phyloP scores from a whole-genome alignment of 192 early-diverging fungal genomes.

The Podila epicladia region DNA sequence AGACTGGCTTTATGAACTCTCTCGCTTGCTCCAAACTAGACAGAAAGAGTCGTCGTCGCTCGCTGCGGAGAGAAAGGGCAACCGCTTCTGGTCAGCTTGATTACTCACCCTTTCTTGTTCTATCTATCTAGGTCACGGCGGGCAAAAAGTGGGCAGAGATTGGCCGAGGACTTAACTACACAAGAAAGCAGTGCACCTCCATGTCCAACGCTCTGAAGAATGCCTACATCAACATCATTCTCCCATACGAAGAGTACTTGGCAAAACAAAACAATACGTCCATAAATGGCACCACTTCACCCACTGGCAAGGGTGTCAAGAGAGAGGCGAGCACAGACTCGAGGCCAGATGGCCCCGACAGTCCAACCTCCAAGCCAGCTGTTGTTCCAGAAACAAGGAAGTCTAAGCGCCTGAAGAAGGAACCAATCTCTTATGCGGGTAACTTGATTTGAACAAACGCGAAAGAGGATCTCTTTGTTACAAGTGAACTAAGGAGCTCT shows the following conservation, averaged over 20 bases:
- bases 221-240: conserved; percentile 67
- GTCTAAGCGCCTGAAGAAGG: conserved; percentile 47
- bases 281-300: not conserved
- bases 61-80: no score
- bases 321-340: conserved; percentile 35
- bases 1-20: no score
- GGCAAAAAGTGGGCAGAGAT: conserved; percentile 84
- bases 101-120: conserved; percentile 6
- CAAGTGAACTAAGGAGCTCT: not conserved
- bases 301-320: conserved; percentile 10
- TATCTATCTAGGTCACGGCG: conserved; percentile 62
- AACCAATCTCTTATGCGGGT: conserved; percentile 38
- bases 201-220: conserved; percentile 74
- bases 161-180: conserved; percentile 72
- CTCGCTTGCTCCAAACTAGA: no score
- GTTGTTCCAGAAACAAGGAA: conserved; percentile 35
- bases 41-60: no score
- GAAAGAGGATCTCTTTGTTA: not conserved
- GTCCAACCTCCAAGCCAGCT: conserved; percentile 24
- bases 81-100: not conserved
- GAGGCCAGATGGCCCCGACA: conserved; percentile 15
- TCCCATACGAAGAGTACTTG: conserved; percentile 70
- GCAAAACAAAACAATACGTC: conserved; percentile 44
- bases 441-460: not conserved
- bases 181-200: conserved; percentile 71